Percentiles rank a stretch among this genome's conserved stretches.
These are phyloP conservation scores for Amoebophrya sp. DNA, from an alignment of 169 alveolate genomes.

Conservation along the genomic window DNA sequence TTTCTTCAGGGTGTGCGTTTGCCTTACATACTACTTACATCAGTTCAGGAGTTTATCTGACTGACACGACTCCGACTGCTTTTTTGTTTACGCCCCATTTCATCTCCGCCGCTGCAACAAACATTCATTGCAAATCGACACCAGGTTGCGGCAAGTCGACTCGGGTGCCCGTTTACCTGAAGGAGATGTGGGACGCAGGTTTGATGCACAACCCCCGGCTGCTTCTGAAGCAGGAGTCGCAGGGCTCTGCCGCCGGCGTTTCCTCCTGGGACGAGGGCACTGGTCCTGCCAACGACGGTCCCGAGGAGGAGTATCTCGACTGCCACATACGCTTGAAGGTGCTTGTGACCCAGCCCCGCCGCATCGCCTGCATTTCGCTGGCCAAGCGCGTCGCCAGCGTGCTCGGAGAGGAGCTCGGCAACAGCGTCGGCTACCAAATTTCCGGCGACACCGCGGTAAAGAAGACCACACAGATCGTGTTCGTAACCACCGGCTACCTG, in stretches of 20 bases:
- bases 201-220: background rate
- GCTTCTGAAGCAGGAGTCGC: background rate
- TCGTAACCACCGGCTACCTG: conserved; percentile 28
- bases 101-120: too few relatives aligned
- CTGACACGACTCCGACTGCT: too few relatives aligned
- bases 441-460: conserved; percentile 23
- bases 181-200: background rate
- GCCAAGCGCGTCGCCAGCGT: background rate
- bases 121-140: too few relatives aligned
- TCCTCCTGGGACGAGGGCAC: too few relatives aligned
- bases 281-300: background rate
- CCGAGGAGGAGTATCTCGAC: too few relatives aligned
- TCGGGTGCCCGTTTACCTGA: background rate
- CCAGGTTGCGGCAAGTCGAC: background rate
- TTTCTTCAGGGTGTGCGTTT: too few relatives aligned
- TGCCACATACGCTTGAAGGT: background rate
- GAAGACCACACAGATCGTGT: conserved; percentile 12
- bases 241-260: background rate
- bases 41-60: too few relatives aligned
- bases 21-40: too few relatives aligned
- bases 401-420: conserved; percentile 10
- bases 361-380: background rate
- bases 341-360: background rate
- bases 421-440: conserved; percentile 28
- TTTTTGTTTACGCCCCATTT: too few relatives aligned